Evolutionary conservation across 352 stramenopile genomes (phyloP), one percentile per base, ranked within the genome.

Genomic region (Pythium aphanidermatum): DNA sequence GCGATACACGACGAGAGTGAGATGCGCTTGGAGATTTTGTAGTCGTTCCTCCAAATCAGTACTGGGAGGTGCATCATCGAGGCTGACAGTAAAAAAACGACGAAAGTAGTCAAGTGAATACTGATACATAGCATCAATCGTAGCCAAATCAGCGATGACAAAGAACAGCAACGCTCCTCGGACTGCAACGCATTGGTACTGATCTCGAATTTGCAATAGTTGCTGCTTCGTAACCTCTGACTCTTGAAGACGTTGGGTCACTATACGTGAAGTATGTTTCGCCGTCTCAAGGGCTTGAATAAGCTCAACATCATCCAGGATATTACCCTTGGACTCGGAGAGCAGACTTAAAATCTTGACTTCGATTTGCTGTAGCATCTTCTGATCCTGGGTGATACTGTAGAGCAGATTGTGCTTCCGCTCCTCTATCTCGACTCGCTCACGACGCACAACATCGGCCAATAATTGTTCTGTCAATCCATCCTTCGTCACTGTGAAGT

Each of bases 401-500:
- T 81, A 70, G 2, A 98, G 63, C 14, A 97, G 58, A 5, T 66
- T 62, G 45, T 93, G 68, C 43, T 91, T 95, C 20, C 84, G 76
- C 26, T 82, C 71, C 35, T 97, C 90, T 17, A 97, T 68, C 30
- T 97, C 88, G 10, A 78, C 76, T 0, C 79, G 60, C 35, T 97
- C 90, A 51, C 82, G 65, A 16, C 72, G 64, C 9, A 97, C 86
- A 2, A 97, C 88, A 23, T 87, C 79, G 23, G 85, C 84, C 8
- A 97, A 62, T 11, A 97, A 51, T 57, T 97, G 90, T 16, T 93
- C 81, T 26, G 95, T 80, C 11, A 97, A 63, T 2, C 90, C 90
- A 3, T 90, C 75, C n/a, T 72, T 71, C 1, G 88, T 97, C 20
- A 97, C 89, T 0, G 80, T 95, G 46, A 97, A 97, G 51, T 97